A percentile compares a stretch with the other conserved stretches of the same genome.
phyloP scores from a whole-genome alignment of 805 yeast species.

The Myxozyma neotropica region DNA sequence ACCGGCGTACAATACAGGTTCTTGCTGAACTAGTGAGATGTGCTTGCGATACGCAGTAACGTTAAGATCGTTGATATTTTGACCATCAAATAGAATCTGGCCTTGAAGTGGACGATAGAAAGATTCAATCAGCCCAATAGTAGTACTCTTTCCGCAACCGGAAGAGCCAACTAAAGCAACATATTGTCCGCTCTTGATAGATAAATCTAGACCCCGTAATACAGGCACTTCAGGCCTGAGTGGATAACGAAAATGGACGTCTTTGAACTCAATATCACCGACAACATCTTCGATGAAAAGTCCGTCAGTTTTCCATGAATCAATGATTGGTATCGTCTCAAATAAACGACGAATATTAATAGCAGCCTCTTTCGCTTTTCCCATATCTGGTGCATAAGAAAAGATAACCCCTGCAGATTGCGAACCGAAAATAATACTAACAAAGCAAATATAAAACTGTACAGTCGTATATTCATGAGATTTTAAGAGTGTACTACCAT shows the following conservation, averaged over 20 bases:
- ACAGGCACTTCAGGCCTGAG: conserved; percentile 39
- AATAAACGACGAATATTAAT: conserved; percentile 42
- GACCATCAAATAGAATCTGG: conserved; percentile 55
- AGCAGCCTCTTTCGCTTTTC: conserved; percentile 47
- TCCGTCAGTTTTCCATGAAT: conserved; percentile 41
- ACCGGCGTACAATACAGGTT: conserved; percentile 66
- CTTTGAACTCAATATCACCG: conserved; percentile 58
- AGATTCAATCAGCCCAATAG: conserved; percentile 58
- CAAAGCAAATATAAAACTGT: conserved; percentile 47
- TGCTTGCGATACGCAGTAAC: conserved; percentile 55
- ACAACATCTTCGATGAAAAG: conserved; percentile 31
- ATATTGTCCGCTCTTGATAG: conserved; percentile 71
- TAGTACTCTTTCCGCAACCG: conserved; percentile 52
- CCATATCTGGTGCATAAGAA: conserved; percentile 50
- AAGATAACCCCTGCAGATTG: conserved; percentile 49
- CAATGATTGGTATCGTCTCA: conserved; percentile 44
- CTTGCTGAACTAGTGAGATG: conserved; percentile 65
- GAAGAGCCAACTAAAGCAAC: conserved; percentile 93
- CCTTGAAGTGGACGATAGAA: conserved; percentile 57
- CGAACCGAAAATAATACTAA: conserved; percentile 47
- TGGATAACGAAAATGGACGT: conserved; percentile 41
- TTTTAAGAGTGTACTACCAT: conserved; percentile 45
- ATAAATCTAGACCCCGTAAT: conserved; percentile 36
- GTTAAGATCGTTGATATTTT: conserved; percentile 51
- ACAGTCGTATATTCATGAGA: conserved; percentile 37